These are phyloP conservation scores for Dissoconium aciculare DNA, from an alignment of 2,329 filamentous ascomycete species.

Conservation along the genomic window DNA sequence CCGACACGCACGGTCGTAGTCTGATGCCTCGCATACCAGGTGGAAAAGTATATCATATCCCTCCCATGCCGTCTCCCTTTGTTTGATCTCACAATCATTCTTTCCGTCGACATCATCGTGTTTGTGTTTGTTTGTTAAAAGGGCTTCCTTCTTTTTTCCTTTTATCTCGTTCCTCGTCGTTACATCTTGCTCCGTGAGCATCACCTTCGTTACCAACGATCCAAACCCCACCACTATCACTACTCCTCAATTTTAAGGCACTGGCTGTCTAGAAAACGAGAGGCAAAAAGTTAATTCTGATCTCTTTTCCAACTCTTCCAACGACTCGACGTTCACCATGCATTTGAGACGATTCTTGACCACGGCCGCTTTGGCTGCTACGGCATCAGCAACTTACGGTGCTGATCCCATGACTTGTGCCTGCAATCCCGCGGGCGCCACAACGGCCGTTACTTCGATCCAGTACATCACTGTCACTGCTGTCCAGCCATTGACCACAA, in stretches of 20 bases:
- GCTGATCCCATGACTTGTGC: conserved; percentile 6
- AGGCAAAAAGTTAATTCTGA: too few species aligned
- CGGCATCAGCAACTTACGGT: conserved; percentile 31
- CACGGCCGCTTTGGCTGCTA: conserved; percentile 27
- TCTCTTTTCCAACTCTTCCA: conserved; percentile 4
- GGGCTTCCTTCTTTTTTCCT: not conserved
- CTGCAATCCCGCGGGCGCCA: conserved; percentile 6
- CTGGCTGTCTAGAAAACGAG: too few species aligned
- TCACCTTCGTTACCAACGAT: conserved; percentile 10
- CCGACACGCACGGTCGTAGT: too few species aligned
- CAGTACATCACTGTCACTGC: conserved; percentile 3
- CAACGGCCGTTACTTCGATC: conserved; percentile 3
- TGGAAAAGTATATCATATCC: too few species aligned
- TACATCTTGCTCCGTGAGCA: conserved; percentile 21
- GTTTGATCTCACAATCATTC: not conserved
- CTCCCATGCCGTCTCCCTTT: too few species aligned
- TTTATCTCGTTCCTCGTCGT: not conserved
- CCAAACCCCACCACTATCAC: too few species aligned
- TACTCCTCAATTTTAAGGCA: too few species aligned
- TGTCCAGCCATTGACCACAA: too few species aligned
- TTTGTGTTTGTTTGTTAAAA: conserved; percentile 1
- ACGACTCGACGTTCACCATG: conserved; percentile 14
- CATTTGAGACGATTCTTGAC: conserved; percentile 12
- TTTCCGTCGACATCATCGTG: not conserved
- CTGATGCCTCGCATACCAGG: too few species aligned